Evolutionary conservation across 352 stramenopile species (phyloP), one percentile per base, ranked within the genome.

Genomic region (Phytophthora crassamura): DNA sequence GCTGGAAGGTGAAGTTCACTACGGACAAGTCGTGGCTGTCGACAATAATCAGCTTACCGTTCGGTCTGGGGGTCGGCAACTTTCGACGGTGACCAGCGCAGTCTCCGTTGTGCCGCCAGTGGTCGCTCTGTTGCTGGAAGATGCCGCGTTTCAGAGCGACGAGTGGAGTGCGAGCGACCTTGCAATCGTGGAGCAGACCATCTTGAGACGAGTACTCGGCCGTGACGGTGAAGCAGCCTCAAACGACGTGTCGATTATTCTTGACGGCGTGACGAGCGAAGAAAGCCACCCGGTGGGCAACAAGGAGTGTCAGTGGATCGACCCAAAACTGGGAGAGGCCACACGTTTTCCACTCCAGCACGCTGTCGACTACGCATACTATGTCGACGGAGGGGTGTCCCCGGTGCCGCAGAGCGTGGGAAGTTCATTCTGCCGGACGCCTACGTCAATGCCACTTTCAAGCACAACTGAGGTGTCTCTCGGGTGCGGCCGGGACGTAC

Each of bases 281-380:
- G 39, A 51, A 18, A 51, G 39, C 14, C 15, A 51, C 9, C 52
- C 52, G 3, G 28, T 38, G 6, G 9, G 7, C 3, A n/a, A 5
- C 4, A 59, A 51, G n/a, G 5, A 36, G 6, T 59, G 52, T 36
- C 52, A 30, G 16, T 59, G 52, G 39, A 59, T 59, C 10, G 52
- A 59, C 30, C 52, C 52, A 7, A 33, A 34, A 36, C 38, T 40
- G 28, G 52, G 52, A 9, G 4, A 16, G n/a, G n/a, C n/a, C n/a
- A n/a, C n/a, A n/a, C n/a, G n/a, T n/a, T n/a, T n/a, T n/a, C n/a
- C n/a, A n/a, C n/a, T n/a, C n/a, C n/a, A n/a, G n/a, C n/a, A n/a
- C n/a, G n/a, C n/a, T n/a, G n/a, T n/a, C n/a, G n/a, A n/a, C n/a
- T n/a, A n/a, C n/a, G n/a, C n/a, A n/a, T n/a, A n/a, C n/a, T n/a